A percentile compares a stretch with the other conserved stretches of the same genome.
phyloP scores from a whole-genome alignment of 2,329 filamentous ascomycete species.

The Cytospora mali region DNA sequence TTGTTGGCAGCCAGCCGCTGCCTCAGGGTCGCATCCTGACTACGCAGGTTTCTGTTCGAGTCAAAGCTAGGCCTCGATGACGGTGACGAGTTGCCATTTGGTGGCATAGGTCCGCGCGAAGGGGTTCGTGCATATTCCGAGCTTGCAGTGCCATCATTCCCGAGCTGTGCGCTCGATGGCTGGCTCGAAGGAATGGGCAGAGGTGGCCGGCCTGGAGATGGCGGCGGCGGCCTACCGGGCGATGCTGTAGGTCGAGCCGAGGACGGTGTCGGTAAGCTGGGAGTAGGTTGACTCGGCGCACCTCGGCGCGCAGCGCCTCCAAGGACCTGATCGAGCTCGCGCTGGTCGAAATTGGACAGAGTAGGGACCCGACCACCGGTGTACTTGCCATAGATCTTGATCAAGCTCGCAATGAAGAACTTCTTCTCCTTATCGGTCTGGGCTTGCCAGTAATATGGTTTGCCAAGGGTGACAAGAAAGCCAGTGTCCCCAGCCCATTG shows the following conservation, averaged over 20 bases:
- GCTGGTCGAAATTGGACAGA: conserved; percentile 78
- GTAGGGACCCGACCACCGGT: conserved; percentile 82
- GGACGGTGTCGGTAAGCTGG: conserved; percentile 29
- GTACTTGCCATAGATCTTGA: conserved; percentile 97
- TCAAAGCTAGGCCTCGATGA: conserved; percentile 50
- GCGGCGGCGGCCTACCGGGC: conserved; percentile 34
- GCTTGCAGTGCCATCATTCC: conserved; percentile 37
- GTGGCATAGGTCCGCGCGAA: conserved; percentile 36
- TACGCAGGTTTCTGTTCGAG: conserved; percentile 46
- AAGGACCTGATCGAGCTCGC: conserved; percentile 75
- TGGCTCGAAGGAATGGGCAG: conserved; percentile 23
- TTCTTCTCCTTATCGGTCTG: conserved; percentile 95
- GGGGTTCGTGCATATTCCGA: conserved; percentile 31
- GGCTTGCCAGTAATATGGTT: conserved; percentile 97
- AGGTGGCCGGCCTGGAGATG: conserved; percentile 31
- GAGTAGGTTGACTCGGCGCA: conserved; percentile 37
- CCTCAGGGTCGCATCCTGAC: conserved; percentile 44
- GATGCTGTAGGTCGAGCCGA: conserved; percentile 17
- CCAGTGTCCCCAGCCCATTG: conserved; percentile 82
- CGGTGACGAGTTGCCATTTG: conserved; percentile 48
- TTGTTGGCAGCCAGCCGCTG: conserved; percentile 54
- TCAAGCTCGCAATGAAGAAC: conserved; percentile 93
- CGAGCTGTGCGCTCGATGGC: conserved; percentile 22
- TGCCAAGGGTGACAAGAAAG: conserved; percentile 85
- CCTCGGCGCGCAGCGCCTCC: conserved; percentile 53